These are phyloP conservation scores for Geotrichum carabidarum DNA, from an alignment of 1,139 yeast species.

Conservation along the genomic window DNA sequence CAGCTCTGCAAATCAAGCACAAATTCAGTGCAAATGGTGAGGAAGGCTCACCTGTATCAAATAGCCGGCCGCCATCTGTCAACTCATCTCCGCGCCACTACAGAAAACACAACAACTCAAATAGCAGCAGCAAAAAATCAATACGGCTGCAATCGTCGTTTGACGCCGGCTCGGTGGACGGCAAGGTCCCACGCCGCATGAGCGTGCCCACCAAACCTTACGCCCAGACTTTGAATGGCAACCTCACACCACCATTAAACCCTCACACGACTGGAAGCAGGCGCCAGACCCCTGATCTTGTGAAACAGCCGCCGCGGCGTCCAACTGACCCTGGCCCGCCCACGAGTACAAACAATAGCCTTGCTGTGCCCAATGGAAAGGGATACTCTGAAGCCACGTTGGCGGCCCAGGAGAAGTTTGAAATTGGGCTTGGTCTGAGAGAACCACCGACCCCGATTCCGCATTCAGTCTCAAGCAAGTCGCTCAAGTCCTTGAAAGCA, in stretches of 20 bases:
- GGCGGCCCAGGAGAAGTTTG: slow-evolving; percentile 19
- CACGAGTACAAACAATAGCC: background rate
- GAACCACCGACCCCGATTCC: slow-evolving; percentile 5
- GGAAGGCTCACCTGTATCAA: slow-evolving; percentile 16
- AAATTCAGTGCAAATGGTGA: slow-evolving; percentile 20
- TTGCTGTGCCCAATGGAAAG: background rate
- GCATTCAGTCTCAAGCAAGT: slow-evolving; percentile 2
- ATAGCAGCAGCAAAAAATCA: slow-evolving; percentile 11
- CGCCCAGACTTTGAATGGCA: background rate
- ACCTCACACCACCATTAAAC: background rate
- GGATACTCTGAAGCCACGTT: slow-evolving; percentile 11
- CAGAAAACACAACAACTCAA: slow-evolving; percentile 11
- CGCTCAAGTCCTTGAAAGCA: background rate
- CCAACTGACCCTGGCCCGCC: slow-evolving; percentile 17
- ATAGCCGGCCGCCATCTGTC: slow-evolving; percentile 22
- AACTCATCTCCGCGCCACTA: slow-evolving; percentile 24
- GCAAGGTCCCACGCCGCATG: slow-evolving; percentile 14
- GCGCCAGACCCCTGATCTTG: slow-evolving; percentile 10
- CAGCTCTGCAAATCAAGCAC: slow-evolving; percentile 32
- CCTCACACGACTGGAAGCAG: background rate
- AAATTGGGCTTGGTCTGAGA: slow-evolving; percentile 19
- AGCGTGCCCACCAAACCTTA: slow-evolving; percentile 14
- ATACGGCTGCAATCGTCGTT: slow-evolving; percentile 6
- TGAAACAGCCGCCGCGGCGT: slow-evolving; percentile 3
- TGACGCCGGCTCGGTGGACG: slow-evolving; percentile 8